Base-by-base conservation (phyloP, 2,329 filamentous ascomycete species). In the Trichoderma asperellum region DNA sequence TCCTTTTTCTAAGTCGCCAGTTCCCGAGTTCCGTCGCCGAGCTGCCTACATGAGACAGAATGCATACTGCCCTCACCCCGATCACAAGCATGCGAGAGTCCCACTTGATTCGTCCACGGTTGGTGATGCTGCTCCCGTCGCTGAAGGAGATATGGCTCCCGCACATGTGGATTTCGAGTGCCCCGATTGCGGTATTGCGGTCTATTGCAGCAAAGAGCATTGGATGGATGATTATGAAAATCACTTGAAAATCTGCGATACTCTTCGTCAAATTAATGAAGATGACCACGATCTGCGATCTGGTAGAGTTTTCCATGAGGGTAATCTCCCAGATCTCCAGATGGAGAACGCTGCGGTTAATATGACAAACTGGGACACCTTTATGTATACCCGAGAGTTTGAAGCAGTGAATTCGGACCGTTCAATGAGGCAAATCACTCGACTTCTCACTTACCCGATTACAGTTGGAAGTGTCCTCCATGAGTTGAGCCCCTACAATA, bases 351-450 rank as follows among this genome's bases (percentile, higher is more conserved):
- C 94, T 40, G 86, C 96, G 73, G 89, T 97, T 73, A 99, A 99
- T 81, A 94, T 99, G 92, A 97, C 92, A 55, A 99, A 96, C 79
- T 99, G 96, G 96, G 96, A 99, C 80, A 98, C 96, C 0, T 93
- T 96, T 75, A 84, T 99, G 77, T 99, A 97, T 78, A 96, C 94
- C 3, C 87, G 96, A 76, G 91, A 97, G 75, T 98, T 96, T 76
- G 88, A 91, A 73, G 96, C 96, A 5, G 90, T 99, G 77, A 94
- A 99, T 78, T 89, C 94, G 71, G 94, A 97, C 78, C 88, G 95
- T 70, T 91, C 90, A 76, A 92, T 99, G 89, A 87, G 96, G 70
- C 96, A 99, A 80, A 94, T 94, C 32, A 99, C 96, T 1, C 89
- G 94, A 73, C 86, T 99, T 73, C 83, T 99, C 74, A 99, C 96